phyloP scores from a whole-genome alignment of 179 eudicot species.

The Pouteria campechiana region DNA sequence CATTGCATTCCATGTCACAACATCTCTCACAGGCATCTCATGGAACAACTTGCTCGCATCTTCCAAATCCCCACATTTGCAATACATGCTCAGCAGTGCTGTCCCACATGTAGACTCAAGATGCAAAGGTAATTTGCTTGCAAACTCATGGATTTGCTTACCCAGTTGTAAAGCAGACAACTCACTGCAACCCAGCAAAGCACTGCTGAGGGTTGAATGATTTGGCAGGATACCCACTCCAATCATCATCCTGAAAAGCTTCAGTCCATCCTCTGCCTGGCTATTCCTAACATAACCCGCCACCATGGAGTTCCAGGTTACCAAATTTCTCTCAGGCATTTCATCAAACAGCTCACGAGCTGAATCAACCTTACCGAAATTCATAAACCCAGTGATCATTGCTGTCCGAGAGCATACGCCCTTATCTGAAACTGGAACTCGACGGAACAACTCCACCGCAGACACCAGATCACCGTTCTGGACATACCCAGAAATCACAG shows the following conservation, averaged over 20 bases:
- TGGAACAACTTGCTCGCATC: slow-evolving; percentile 48
- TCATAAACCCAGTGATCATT: slow-evolving; percentile 69
- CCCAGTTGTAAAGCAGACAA: slow-evolving; percentile 60
- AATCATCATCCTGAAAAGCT: slow-evolving; percentile 52
- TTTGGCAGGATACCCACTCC: slow-evolving; percentile 31
- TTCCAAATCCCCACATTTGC: slow-evolving; percentile 69
- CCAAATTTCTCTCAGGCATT: slow-evolving; percentile 43
- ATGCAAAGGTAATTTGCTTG: slow-evolving; percentile 37
- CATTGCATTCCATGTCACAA: slow-evolving; percentile 82
- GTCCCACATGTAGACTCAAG: slow-evolving; percentile 55
- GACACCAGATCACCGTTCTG: slow-evolving; percentile 51
- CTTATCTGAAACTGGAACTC: slow-evolving; percentile 45
- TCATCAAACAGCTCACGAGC: slow-evolving; percentile 50
- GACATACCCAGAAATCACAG: slow-evolving; percentile 72
- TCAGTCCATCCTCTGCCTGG: slow-evolving; percentile 42
- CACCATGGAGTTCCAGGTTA: slow-evolving; percentile 82
- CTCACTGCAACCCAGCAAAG: slow-evolving; percentile 65
- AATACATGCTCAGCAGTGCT: slow-evolving; percentile 76
- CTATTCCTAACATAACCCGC: slow-evolving; percentile 71
- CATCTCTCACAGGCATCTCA: slow-evolving; percentile 46
- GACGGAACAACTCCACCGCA: slow-evolving; percentile 33
- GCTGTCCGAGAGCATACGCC: slow-evolving; percentile 57
- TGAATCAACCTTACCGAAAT: slow-evolving; percentile 38
- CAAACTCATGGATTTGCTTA: slow-evolving; percentile 59
- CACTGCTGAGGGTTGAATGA: slow-evolving; percentile 59